Evolutionary conservation across 441 rosid genomes (phyloP).

Genomic region (Macaranga tanarius): DNA sequence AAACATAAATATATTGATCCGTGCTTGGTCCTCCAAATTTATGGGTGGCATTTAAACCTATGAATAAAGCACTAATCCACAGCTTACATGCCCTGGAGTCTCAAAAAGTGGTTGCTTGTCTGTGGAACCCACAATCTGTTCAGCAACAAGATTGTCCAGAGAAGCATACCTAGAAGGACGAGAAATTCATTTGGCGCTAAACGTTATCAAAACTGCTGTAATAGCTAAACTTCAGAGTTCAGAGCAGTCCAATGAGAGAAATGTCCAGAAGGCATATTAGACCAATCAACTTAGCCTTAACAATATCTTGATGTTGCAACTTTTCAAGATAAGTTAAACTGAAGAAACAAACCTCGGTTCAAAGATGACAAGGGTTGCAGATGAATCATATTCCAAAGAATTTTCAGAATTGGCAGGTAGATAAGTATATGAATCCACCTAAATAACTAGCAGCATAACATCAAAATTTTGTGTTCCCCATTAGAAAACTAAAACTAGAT

Average conservation of each 20-base stretch:
- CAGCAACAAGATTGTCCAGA: conserved; percentile 49
- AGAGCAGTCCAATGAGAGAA: conserved; percentile 1
- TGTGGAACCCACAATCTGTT: conserved; percentile 71
- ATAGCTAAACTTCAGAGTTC: conserved; percentile 13
- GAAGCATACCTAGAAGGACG: conserved; percentile 50
- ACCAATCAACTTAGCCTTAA: conserved; percentile 16
- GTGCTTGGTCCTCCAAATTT: neutral
- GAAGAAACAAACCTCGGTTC: conserved; percentile 60
- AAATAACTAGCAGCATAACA: conserved; percentile 20
- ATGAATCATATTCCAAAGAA: conserved; percentile 47
- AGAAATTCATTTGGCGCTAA: conserved; percentile 6
- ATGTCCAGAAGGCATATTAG: conserved; percentile 2
- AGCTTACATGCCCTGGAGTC: conserved; percentile 77
- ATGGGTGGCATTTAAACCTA: neutral
- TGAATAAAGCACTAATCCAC: conserved; percentile 15
- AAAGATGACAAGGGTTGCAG: conserved; percentile 68
- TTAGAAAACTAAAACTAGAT: neutral
- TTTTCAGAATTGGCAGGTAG: conserved; percentile 72
- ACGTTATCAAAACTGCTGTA: conserved; percentile 9
- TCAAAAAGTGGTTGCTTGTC: conserved; percentile 84
- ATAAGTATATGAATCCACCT: conserved; percentile 91
- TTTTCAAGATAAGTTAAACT: conserved; percentile 5
- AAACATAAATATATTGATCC: neutral
- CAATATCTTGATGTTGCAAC: neutral
- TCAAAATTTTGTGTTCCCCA: conserved; percentile 13